Evolutionary conservation across 2,329 filamentous ascomycete genomes (phyloP), one percentile per base, ranked within the genome.

Genomic region (Cytospora schulzeri): DNA sequence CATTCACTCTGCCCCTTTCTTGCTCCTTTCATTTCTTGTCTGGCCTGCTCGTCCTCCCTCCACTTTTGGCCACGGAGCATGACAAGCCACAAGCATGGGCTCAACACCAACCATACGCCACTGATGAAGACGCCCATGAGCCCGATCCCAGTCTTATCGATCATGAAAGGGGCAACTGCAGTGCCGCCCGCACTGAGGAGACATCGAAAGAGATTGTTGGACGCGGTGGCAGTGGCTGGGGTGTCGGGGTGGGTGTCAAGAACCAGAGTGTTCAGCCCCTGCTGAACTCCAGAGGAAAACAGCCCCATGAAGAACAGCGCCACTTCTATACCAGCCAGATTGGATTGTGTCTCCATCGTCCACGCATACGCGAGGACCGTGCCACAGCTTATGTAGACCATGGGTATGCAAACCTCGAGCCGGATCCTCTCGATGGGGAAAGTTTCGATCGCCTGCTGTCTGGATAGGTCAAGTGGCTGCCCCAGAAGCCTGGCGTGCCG

Each of bases 111-210:
- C 69, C 69, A 73, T 9, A 69, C 35, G 3, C 67, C 69, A 4
- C 69, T 68, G 35, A 74, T 68, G n/a, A 71, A 64, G 4, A 72
- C 66, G 0, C 57, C 54, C 15, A 67, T 71, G 66, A 68, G 72
- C 1, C 70, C 71, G 26, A 72, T 66, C 8, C 70, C 69, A 22
- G 73, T 69, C 35, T 61, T 62, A 53, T 70, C 62, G 41, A 73
- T 73, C 14, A 73, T 60, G 0, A 70, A 69, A 2, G 68, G 57
- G 4, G 69, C 70, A 41, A 72, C 33, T 1, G 73, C 72, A 1
- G 71, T 68, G 14, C 60, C 72, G 22, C 69, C 72, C 3, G 73
- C 68, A 33, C 71, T 69, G 22, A 73, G 55, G 22, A 74, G 68
- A 53, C 69, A 70, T 4, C 68, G 68, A 33, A 70, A 68, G 14